A percentile compares a stretch with the other conserved stretches of the same genome.
phyloP scores from a whole-genome alignment of 1,139 yeast species.

The Taphrina deformans region DNA sequence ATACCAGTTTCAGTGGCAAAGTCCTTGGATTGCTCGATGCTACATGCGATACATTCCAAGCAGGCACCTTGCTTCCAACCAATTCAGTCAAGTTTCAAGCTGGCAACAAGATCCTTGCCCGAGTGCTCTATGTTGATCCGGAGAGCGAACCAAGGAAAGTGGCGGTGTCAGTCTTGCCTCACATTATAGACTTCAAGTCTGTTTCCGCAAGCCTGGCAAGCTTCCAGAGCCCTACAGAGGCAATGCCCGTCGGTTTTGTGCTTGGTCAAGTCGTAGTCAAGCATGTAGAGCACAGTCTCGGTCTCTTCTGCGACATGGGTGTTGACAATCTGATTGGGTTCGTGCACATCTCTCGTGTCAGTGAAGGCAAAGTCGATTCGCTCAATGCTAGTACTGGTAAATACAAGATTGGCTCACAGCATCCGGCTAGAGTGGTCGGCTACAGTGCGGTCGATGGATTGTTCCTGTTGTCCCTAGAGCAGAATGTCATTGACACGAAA shows the following conservation, averaged over 20 bases:
- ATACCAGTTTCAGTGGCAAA: slow-evolving; percentile 58
- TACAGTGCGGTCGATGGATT: slow-evolving; percentile 65
- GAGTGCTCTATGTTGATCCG: slow-evolving; percentile 63
- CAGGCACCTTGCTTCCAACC: slow-evolving; percentile 49
- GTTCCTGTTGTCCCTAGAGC: slow-evolving; percentile 67
- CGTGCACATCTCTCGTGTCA: slow-evolving; percentile 70
- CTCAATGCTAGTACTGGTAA: slow-evolving; percentile 45
- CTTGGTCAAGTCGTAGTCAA: slow-evolving; percentile 61
- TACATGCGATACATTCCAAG: slow-evolving; percentile 67
- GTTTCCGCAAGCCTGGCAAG: slow-evolving; percentile 36
- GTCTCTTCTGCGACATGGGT: slow-evolving; percentile 52
- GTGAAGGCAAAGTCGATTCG: slow-evolving; percentile 54
- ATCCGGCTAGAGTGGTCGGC: slow-evolving; percentile 74
- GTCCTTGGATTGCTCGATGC: slow-evolving; percentile 76
- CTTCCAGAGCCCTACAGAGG: slow-evolving; percentile 53
- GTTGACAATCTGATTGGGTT: slow-evolving; percentile 58
- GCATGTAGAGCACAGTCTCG: slow-evolving; percentile 52
- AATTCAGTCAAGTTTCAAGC: slow-evolving; percentile 44
- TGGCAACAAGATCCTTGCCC: slow-evolving; percentile 68
- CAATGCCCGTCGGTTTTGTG: slow-evolving; percentile 75
- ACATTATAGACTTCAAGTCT: slow-evolving; percentile 45
- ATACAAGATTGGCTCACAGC: slow-evolving; percentile 63
- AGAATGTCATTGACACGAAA: slow-evolving; percentile 60
- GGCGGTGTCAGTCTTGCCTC: slow-evolving; percentile 65
- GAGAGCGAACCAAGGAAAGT: slow-evolving; percentile 54